A percentile compares a stretch with the other conserved stretches of the same genome.
Conservation (phyloP, 441 rosid genomes). For the Populus hybrid region DNA sequence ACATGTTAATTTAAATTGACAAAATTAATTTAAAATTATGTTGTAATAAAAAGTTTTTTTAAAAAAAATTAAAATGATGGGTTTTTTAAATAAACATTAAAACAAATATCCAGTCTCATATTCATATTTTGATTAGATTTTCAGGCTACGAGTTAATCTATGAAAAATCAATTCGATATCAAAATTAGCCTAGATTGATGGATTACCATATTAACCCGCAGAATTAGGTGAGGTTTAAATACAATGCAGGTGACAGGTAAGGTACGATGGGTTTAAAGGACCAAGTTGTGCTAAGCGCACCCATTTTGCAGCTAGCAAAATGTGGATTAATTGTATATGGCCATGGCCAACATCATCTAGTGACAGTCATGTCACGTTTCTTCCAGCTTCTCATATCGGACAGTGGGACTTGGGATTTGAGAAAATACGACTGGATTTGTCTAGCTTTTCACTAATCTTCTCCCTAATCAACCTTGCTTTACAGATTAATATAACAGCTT, state of each 20-base stretch:
- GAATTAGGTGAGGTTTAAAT: too few species aligned
- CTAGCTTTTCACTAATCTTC: not conserved
- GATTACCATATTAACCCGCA: too few species aligned
- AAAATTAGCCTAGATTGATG: too few species aligned
- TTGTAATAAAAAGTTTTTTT: too few species aligned
- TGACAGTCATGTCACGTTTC: not conserved
- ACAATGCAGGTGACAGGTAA: not conserved
- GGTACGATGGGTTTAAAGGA: not conserved
- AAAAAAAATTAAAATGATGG: too few species aligned
- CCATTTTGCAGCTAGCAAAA: not conserved
- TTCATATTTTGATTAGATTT: too few species aligned
- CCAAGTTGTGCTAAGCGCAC: constrained; percentile 19
- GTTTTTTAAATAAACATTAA: too few species aligned
- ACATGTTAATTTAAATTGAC: not conserved
- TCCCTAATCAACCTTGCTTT: constrained; percentile 11
- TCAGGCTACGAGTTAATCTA: too few species aligned
- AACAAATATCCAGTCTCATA: too few species aligned
- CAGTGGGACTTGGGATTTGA: constrained; percentile 14
- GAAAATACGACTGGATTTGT: constrained; percentile 17
- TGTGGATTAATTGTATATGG: not conserved
- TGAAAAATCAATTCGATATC: too few species aligned
- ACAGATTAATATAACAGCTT: too few species aligned
- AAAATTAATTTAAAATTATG: too few species aligned
- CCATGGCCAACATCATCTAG: not conserved
- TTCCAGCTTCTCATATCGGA: not conserved